Percentiles rank a stretch among this genome's conserved stretches.
These are phyloP conservation scores for Arthrobotrys sinensis DNA, from an alignment of 2,329 filamentous ascomycete genomes.

Conservation along the genomic window DNA sequence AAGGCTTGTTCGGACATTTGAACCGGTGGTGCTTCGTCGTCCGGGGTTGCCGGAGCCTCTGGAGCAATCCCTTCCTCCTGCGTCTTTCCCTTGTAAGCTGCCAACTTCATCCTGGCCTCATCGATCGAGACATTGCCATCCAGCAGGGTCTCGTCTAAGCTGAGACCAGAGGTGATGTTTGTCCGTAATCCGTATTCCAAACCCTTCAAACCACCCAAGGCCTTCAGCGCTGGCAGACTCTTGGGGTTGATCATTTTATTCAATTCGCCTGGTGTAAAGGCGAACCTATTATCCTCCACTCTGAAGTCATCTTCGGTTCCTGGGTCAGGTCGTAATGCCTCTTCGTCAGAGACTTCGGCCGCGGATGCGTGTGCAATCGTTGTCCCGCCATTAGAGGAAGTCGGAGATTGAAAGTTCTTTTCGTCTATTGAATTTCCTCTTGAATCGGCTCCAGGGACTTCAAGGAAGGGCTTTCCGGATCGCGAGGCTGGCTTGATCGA, in stretches of 20 bases:
- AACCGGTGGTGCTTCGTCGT: slow-evolving; percentile 41
- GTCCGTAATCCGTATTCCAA: slow-evolving; percentile 84
- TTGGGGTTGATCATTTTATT: slow-evolving; percentile 93
- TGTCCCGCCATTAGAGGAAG: slow-evolving; percentile 56
- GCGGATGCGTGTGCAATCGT: slow-evolving; percentile 58
- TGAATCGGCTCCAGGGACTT: slow-evolving; percentile 48
- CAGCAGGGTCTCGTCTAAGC: slow-evolving; percentile 79
- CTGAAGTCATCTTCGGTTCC: slow-evolving; percentile 72
- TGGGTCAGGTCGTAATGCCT: slow-evolving; percentile 71
- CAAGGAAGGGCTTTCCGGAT: slow-evolving; percentile 52
- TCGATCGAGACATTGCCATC: slow-evolving; percentile 80
- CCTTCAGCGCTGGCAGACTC: slow-evolving; percentile 84
- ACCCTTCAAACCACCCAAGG: slow-evolving; percentile 82
- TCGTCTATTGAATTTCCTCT: slow-evolving; percentile 59
- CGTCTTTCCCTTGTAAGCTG: slow-evolving; percentile 45
- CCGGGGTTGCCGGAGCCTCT: slow-evolving; percentile 41
- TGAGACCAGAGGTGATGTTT: slow-evolving; percentile 81
- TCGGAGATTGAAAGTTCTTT: slow-evolving; percentile 58
- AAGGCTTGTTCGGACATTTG: slow-evolving; percentile 68
- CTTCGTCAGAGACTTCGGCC: slow-evolving; percentile 67
- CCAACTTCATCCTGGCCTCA: slow-evolving; percentile 71
- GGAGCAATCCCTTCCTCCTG: slow-evolving; percentile 45
- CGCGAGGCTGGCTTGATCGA: slow-evolving; percentile 50
- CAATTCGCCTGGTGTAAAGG: slow-evolving; percentile 85
- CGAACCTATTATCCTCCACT: slow-evolving; percentile 76